Base-by-base conservation (phyloP, 1,284 basidiomycete genomes). In the Boletus semigastroideus region DNA sequence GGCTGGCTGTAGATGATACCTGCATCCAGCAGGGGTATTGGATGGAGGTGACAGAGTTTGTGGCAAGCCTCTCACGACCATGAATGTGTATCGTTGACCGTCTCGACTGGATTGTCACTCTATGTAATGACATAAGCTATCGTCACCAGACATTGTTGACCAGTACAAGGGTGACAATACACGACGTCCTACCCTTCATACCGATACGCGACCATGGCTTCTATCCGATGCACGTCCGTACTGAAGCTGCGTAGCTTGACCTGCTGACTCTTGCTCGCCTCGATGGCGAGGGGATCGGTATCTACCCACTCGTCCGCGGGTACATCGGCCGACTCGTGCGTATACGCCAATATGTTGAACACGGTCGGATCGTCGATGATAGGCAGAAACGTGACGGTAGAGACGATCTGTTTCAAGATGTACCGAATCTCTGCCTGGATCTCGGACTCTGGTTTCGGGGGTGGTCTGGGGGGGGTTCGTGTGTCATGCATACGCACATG, bases 381-480 rank as follows among this genome's bases (percentile, higher is more conserved):
- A 0, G 96, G 96, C 49, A 99, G 76, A 73, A 98, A 98, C 14
- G 96, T 98, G 58, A 95, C 93, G 62, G 87, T 92, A 43, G 93
- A 93, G 39, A 97, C 94, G 66, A 99, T 99, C 72, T 99, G 97
- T 75, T 98, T 97, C 69, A 99, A 84, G 66, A 99, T 98, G 46
- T 93, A 93, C 22, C 96, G 87, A 60, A 99, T 99, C 78, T 99
- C 96, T 28, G 90, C 91, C 71, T 97, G 93, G 31, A 99, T 96
- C 67, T 98, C 93, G 31, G 93, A 82, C 65, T 98, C 94, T 3
- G 87, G 83, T 62, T 90, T 91, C 7, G 80, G 65, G 39, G 78
- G 72, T 49, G 71, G 69, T 33, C 82, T 83, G 63, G 1, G 19
- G 19, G 30, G 25, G 25, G 25, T 6, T 25, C 11, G 42, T 20